These are phyloP conservation scores for Citrus glauca DNA, from an alignment of 345 rosid species.

Conservation along the genomic window DNA sequence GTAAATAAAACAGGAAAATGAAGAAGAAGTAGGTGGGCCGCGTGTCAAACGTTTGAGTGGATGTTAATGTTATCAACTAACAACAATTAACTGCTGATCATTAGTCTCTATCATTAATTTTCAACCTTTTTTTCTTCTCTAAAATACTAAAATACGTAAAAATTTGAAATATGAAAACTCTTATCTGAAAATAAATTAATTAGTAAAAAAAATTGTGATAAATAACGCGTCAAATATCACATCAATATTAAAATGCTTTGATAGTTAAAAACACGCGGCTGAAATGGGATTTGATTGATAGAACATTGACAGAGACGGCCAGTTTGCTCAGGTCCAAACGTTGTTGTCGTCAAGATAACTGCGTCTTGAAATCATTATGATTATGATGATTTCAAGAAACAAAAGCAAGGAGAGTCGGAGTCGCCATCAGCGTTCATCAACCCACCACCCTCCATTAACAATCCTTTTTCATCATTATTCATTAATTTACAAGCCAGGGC, in stretches of 20 bases:
- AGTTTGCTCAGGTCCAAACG: not conserved
- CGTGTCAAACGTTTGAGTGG: too few species aligned
- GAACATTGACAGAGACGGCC: not conserved
- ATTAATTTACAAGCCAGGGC: not conserved
- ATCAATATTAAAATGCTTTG: too few species aligned
- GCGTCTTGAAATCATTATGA: not conserved
- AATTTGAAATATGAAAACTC: too few species aligned
- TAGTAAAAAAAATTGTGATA: too few species aligned
- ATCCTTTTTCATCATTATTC: not conserved
- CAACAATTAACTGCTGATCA: too few species aligned
- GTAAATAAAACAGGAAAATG: too few species aligned
- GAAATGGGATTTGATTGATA: not conserved
- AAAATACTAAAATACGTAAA: too few species aligned
- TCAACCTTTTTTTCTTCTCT: fast-evolving
- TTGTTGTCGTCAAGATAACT: not conserved
- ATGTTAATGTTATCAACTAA: too few species aligned
- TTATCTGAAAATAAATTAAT: too few species aligned
- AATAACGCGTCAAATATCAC: not conserved
- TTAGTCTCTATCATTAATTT: too few species aligned
- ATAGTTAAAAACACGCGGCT: not conserved
- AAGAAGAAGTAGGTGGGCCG: too few species aligned
- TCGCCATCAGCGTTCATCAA: not conserved
- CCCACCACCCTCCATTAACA: not conserved
- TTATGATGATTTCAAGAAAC: not conserved
- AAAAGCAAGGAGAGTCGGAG: not conserved